Base-by-base conservation (phyloP, 139 green algal genomes). In the Volvox reticuliferus region DNA sequence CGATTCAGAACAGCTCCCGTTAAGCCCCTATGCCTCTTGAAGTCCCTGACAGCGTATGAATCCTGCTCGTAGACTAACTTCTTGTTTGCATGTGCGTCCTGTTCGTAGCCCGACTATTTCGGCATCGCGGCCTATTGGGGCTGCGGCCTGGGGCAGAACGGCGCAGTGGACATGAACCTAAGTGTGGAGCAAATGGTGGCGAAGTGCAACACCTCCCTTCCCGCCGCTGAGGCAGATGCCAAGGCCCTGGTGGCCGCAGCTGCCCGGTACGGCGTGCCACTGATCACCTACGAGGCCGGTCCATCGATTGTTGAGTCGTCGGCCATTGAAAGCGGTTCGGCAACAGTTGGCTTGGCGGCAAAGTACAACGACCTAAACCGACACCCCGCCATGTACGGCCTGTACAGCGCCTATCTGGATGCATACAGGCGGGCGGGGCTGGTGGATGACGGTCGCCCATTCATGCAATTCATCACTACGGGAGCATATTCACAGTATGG, bases 281-380 rank as follows among this genome's bases (percentile, higher is more conserved):
- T 94, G 28, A 87, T 87, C 2, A 88, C 84, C 12, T 94, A 94
- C 61, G 92, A 94, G 55, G 88, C 78, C 13, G 92, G 92, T 0
- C 91, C 87, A 0, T 85, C 62, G 3, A 84, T 93, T 22, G 65
- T 92, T 36, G 91, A 93, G 81, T 62, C 62, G 0, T 86, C 81
- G 35, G 87, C 85, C 63, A 92, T 93, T 13, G 32, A 36, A 22
- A 32, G 6, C 0, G 82, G 88, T 32, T 5, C 24, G 0, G 26
- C 28, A 1, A 89, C 91, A 0, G 0, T 79, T 6, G 91, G 80
- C 61, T 69, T 90, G 71, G 86, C 86, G 1, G 1, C 35, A 22
- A 91, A 76, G 79, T 81, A 82, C 88, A 82, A 71, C 12, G 79
- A 81, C 12, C 50, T 82, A 22, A 92, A 94, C 69, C 88, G 92